Percentiles rank a stretch among this genome's conserved stretches.
Evolutionary conservation across 2,329 filamentous ascomycete genomes (phyloP).

Genomic region (Fusarium penzigii): DNA sequence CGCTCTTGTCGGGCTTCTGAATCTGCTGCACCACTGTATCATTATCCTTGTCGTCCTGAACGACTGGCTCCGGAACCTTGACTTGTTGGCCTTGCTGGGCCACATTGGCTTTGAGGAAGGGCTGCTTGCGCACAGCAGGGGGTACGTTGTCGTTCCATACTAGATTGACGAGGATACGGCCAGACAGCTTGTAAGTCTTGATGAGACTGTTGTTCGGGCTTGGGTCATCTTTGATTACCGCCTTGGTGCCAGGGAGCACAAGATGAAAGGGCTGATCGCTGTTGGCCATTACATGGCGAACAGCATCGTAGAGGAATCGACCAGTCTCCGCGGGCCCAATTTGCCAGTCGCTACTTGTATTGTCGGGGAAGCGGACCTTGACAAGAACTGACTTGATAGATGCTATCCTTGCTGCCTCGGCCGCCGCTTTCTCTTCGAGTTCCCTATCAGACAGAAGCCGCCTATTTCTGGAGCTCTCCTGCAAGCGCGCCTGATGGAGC

Average conservation of each 20-base stretch:
- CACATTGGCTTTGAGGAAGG: conserved; percentile 60
- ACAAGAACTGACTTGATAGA: conserved; percentile 69
- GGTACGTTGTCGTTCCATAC: conserved; percentile 69
- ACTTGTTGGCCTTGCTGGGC: conserved; percentile 66
- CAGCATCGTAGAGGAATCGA: conserved; percentile 71
- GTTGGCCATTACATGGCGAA: conserved; percentile 69
- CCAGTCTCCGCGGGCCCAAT: conserved; percentile 70
- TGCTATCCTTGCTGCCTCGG: conserved; percentile 65
- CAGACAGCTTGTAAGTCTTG: conserved; percentile 67
- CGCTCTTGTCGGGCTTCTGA: conserved; percentile 37
- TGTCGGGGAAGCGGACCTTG: conserved; percentile 86
- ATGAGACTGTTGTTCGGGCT: conserved; percentile 62
- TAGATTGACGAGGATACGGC: conserved; percentile 73
- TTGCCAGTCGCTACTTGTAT: conserved; percentile 73
- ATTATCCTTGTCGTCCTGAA: conserved; percentile 41
- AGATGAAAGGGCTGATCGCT: conserved; percentile 70
- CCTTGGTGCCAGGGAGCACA: conserved; percentile 59
- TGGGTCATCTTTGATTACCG: conserved; percentile 48
- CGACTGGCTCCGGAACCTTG: conserved; percentile 59
- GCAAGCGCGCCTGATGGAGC: conserved; percentile 69
- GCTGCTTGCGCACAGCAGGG: conserved; percentile 52
- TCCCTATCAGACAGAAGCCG: conserved; percentile 83
- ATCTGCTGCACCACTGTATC: conserved; percentile 18
- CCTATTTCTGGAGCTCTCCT: conserved; percentile 65
- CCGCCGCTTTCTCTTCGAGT: conserved; percentile 67